A percentile compares a stretch with the other conserved stretches of the same genome.
These are phyloP conservation scores for Arachis hypogaea DNA, from an alignment of 306 rosid species.

Conservation along the genomic window DNA sequence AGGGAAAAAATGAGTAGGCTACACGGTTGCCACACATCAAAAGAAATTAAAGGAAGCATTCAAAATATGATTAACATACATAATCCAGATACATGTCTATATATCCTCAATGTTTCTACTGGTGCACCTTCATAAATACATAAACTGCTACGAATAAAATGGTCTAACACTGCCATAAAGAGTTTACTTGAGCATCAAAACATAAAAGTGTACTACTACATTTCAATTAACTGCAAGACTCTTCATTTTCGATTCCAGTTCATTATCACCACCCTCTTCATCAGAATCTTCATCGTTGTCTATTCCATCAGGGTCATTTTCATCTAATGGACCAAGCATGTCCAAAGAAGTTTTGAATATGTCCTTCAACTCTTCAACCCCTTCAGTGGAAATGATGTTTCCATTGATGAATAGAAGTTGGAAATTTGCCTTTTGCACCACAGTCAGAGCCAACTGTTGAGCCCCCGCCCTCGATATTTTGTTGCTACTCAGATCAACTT, in stretches of 20 bases:
- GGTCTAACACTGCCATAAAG: constrained; percentile 22
- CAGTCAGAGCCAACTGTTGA: constrained; percentile 67
- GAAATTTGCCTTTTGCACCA: constrained; percentile 72
- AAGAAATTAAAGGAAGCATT: constrained; percentile 24
- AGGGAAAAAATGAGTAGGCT: constrained; percentile 23
- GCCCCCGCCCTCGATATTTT: constrained; percentile 71
- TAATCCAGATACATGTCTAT: constrained; percentile 21
- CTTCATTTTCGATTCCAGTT: constrained; percentile 79
- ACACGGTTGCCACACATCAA: constrained; percentile 26
- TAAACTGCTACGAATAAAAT: constrained; percentile 26
- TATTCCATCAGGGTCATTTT: constrained; percentile 84
- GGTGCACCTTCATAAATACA: constrained; percentile 34
- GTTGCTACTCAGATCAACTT: constrained; percentile 82
- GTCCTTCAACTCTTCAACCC: constrained; percentile 68
- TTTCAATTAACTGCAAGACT: constrained; percentile 65
- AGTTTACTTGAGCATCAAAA: constrained; percentile 27
- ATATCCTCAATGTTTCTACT: constrained; percentile 23
- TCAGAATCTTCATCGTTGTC: constrained; percentile 59
- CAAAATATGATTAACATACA: constrained; percentile 25
- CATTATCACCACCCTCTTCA: constrained; percentile 56
- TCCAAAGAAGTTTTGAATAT: constrained; percentile 63
- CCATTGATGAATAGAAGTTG: constrained; percentile 72
- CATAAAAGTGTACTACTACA: constrained; percentile 4
- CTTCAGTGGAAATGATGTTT: constrained; percentile 80
- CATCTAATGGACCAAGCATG: constrained; percentile 75